phyloP scores from a whole-genome alignment of 192 early-diverging fungal genomes.

The Dissophora globulifera region DNA sequence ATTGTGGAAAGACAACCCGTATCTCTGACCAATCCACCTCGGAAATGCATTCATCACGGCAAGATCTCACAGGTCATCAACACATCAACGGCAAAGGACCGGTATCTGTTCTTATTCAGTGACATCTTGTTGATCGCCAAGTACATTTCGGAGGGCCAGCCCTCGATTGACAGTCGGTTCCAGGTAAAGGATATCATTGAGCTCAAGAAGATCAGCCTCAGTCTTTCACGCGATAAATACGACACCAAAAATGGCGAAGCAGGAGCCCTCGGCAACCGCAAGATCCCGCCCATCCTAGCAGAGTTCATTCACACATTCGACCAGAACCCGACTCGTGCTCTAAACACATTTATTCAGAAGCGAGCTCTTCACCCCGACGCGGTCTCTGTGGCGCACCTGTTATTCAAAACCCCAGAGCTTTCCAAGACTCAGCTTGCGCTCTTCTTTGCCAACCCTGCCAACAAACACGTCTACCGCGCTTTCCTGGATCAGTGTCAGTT shows the following conservation, averaged over 20 bases:
- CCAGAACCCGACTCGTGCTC: constrained; percentile 63
- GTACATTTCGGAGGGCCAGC: constrained; percentile 62
- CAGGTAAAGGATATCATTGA: constrained; percentile 67
- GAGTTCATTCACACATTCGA: constrained; percentile 69
- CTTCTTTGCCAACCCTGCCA: constrained; percentile 64
- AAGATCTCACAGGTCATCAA: constrained; percentile 74
- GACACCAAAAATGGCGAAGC: constrained; percentile 32
- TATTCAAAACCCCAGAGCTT: constrained; percentile 74
- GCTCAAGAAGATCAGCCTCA: constrained; percentile 56
- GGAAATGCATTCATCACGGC: constrained; percentile 66
- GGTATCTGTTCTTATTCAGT: constrained; percentile 74
- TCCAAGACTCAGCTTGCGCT: constrained; percentile 64
- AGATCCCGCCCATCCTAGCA: constrained; percentile 67
- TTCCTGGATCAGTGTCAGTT: constrained; percentile 67
- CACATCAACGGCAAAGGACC: constrained; percentile 71
- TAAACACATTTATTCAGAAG: constrained; percentile 68
- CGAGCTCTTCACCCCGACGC: constrained; percentile 65
- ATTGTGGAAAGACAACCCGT: constrained; percentile 32
- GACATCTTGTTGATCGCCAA: constrained; percentile 75
- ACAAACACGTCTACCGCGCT: constrained; percentile 65
- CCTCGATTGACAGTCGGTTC: constrained; percentile 59
- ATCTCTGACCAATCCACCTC: constrained; percentile 55
- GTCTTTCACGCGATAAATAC: constrained; percentile 53
- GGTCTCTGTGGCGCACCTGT: constrained; percentile 69
- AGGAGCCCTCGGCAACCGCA: constrained; percentile 34